Evolutionary conservation across 345 rosid genomes (phyloP).

Genomic region (Arabidopsis arenosa): DNA sequence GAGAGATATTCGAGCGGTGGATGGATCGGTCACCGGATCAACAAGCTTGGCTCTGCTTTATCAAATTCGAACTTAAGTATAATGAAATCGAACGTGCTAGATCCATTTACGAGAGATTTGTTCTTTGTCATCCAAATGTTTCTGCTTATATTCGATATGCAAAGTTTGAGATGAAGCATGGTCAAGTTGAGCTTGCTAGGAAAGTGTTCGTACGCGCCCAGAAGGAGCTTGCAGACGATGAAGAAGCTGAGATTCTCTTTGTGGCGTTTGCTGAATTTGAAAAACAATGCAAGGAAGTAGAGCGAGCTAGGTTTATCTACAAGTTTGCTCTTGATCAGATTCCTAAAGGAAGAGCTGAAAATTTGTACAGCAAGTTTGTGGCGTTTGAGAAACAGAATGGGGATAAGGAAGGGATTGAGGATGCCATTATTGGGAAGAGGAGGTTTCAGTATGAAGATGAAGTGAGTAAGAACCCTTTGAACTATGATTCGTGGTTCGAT

Average conservation of each 20-base stretch:
- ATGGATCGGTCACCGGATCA: no score
- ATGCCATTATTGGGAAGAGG: not conserved
- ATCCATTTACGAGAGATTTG: no score
- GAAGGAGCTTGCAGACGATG: not conserved
- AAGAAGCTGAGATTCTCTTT: not conserved
- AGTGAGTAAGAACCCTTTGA: constrained; percentile 8
- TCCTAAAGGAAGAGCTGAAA: constrained; percentile 4
- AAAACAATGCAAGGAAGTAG: constrained; percentile 1
- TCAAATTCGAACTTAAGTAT: no score
- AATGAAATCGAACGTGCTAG: no score
- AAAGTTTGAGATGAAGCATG: not conserved
- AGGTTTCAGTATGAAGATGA: constrained; percentile 12
- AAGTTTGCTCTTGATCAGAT: not conserved
- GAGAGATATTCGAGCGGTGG: no score
- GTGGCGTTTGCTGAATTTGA: not conserved
- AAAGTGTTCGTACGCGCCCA: not conserved
- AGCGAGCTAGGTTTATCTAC: not conserved
- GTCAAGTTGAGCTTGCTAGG: not conserved
- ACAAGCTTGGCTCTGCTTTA: no score
- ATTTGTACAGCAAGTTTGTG: not conserved
- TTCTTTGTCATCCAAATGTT: not conserved
- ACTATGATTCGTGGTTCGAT: not conserved
- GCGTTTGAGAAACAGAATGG: constrained; percentile 1
- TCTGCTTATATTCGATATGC: constrained; percentile 7
- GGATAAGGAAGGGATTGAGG: constrained; percentile 1